These are phyloP conservation scores for Plasmodium malariae DNA, from an alignment of 169 alveolate species.

Conservation along the genomic window DNA sequence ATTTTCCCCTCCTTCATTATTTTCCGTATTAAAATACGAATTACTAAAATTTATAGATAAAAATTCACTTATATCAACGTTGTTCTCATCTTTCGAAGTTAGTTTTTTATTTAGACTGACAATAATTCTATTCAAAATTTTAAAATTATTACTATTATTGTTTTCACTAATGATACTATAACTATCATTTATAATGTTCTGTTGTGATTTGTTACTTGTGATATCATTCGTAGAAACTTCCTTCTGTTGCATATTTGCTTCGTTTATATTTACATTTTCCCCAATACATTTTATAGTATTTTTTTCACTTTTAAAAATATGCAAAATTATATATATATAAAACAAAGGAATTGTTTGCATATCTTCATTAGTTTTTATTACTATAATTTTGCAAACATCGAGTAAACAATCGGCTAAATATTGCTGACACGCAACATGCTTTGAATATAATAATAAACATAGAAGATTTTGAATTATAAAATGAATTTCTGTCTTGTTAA, in stretches of 20 bases:
- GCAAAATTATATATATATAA: conserved; percentile 59
- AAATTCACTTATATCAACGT: conserved; percentile 31
- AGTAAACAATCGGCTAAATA: conserved; percentile 66
- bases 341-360: conserved; percentile 76
- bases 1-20: background rate
- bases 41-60: conserved; percentile 23
- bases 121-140: conserved; percentile 11
- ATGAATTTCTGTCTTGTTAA: conserved; percentile 58
- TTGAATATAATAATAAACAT: conserved; percentile 60
- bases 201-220: background rate
- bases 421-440: conserved; percentile 75
- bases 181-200: background rate
- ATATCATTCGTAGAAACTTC: background rate
- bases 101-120: conserved; percentile 9
- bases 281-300: background rate
- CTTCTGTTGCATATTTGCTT: background rate
- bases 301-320: conserved; percentile 50
- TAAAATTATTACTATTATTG: background rate
- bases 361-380: conserved; percentile 16
- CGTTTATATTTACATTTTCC: conserved; percentile 3
- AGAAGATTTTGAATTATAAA: conserved; percentile 67
- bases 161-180: background rate
- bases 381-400: conserved; percentile 70
- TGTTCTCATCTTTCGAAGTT: conserved; percentile 10
- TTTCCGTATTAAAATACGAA: background rate